These are phyloP conservation scores for Fusarium devonianum DNA, from an alignment of 2,329 filamentous ascomycete genomes.

Conservation along the genomic window DNA sequence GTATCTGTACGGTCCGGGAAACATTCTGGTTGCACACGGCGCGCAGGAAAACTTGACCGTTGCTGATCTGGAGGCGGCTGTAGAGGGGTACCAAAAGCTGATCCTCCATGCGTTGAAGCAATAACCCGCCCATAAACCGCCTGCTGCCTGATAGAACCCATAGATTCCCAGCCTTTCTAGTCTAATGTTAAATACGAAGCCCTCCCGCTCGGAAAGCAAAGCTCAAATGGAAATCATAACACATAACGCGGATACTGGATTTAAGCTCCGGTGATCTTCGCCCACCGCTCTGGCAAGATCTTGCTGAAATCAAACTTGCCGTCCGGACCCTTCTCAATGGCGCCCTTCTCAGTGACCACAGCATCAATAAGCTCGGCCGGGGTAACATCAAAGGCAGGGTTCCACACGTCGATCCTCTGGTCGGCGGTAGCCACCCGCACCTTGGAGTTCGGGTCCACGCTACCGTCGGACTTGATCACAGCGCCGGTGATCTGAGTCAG, in stretches of 20 bases:
- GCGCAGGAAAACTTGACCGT: constrained; percentile 82
- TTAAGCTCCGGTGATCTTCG: constrained; percentile 41
- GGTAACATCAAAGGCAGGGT: constrained; percentile 96
- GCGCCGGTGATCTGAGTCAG: constrained; percentile 86
- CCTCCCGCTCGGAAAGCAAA: constrained; percentile 21
- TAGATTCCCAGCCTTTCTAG: constrained; percentile 15
- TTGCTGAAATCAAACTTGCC: constrained; percentile 72
- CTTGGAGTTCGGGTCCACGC: constrained; percentile 67
- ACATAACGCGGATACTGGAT: constrained; percentile 2
- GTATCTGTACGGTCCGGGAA: constrained; percentile 73
- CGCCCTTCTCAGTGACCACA: constrained; percentile 90
- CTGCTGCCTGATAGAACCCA: constrained; percentile 9
- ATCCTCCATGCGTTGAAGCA: constrained; percentile 63
- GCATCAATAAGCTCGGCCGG: constrained; percentile 89
- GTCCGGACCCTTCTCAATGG: constrained; percentile 76
- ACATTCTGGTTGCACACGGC: constrained; percentile 86
- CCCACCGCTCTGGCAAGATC: constrained; percentile 65
- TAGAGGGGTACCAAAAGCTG: constrained; percentile 79
- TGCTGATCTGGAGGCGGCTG: constrained; percentile 76
- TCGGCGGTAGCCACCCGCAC: constrained; percentile 82
- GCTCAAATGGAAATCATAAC: constrained; percentile 7
- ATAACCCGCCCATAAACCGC: constrained; percentile 31
- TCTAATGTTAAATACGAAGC: constrained; percentile 19
- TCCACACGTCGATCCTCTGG: constrained; percentile 86
- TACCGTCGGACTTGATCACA: constrained; percentile 68